Evolutionary conservation across 163 green algal genomes (phyloP).

Genomic region (Volvox carteri): DNA sequence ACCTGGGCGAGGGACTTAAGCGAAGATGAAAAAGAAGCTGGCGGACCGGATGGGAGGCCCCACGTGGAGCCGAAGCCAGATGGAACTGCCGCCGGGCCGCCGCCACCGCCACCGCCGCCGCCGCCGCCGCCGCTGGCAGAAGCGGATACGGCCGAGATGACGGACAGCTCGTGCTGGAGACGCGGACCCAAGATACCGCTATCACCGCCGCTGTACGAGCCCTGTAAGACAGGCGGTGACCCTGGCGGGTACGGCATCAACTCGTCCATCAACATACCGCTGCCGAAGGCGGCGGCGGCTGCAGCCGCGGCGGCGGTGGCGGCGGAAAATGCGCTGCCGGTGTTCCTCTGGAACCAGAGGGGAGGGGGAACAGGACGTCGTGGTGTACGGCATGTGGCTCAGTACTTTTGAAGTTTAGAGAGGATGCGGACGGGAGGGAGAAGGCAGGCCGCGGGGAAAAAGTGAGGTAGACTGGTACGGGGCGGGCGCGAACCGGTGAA

Average conservation of each 20-base stretch:
- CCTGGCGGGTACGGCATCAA: background rate
- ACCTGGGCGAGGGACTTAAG: constrained; percentile 35
- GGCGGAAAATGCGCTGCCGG: background rate
- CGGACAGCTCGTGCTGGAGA: background rate
- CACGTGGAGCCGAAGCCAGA: too few relatives aligned
- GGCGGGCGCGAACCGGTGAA: too few relatives aligned
- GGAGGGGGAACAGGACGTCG: too few relatives aligned
- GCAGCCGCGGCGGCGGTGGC: background rate
- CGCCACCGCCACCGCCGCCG: background rate
- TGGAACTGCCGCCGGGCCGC: background rate
- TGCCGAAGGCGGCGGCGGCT: background rate
- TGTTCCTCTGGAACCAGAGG: too few relatives aligned
- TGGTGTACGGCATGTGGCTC: too few relatives aligned
- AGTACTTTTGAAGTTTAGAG: too few relatives aligned
- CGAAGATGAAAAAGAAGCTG: background rate
- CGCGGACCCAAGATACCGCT: background rate
- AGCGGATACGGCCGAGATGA: background rate
- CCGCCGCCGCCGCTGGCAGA: background rate
- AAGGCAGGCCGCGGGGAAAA: too few relatives aligned
- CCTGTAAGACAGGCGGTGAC: background rate
- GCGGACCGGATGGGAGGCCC: too few relatives aligned
- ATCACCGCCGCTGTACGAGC: background rate
- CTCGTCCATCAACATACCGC: background rate
- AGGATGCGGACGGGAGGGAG: too few relatives aligned
- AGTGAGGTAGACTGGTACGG: too few relatives aligned